Evolutionary conservation across 768 basidiomycete species (phyloP).

Genomic region (Boletus pseudo-olivaceus): DNA sequence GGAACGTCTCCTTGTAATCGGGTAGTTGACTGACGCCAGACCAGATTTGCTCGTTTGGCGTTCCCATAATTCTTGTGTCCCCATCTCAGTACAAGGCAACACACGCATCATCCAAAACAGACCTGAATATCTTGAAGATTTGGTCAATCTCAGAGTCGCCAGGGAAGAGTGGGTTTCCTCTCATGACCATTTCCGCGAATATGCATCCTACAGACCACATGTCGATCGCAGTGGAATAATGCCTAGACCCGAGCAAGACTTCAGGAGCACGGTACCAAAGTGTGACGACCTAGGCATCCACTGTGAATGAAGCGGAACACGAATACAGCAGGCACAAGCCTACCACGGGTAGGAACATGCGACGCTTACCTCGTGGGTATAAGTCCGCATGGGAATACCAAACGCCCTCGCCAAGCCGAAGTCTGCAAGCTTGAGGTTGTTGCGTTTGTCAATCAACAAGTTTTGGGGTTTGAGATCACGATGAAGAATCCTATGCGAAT

Average conservation of each 20-base stretch:
- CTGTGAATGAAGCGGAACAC: constrained; percentile 7
- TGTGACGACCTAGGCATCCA: constrained; percentile 78
- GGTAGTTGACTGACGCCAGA: constrained; percentile 84
- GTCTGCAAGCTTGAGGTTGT: constrained; percentile 94
- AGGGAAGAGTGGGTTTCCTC: constrained; percentile 87
- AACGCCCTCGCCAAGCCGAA: constrained; percentile 96
- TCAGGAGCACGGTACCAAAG: constrained; percentile 99
- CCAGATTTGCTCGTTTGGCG: constrained; percentile 89
- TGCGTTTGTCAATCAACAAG: constrained; percentile 81
- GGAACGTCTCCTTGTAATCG: constrained; percentile 96
- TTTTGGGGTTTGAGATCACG: constrained; percentile 97
- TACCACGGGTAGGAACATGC: neutral
- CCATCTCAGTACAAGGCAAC: constrained; percentile 1
- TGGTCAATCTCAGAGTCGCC: constrained; percentile 99
- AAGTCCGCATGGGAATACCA: constrained; percentile 98
- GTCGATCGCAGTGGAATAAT: constrained; percentile 97
- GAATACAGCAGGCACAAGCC: neutral
- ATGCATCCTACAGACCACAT: constrained; percentile 99
- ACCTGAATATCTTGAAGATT: constrained; percentile 99
- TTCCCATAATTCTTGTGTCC: constrained; percentile 76
- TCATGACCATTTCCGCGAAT: constrained; percentile 98
- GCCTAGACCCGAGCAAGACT: constrained; percentile 90
- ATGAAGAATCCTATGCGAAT: constrained; percentile 94
- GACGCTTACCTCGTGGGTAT: constrained; percentile 86
- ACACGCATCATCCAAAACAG: neutral